Conservation (phyloP, 768 basidiomycete genomes). For the Kondoa subrosea region DNA sequence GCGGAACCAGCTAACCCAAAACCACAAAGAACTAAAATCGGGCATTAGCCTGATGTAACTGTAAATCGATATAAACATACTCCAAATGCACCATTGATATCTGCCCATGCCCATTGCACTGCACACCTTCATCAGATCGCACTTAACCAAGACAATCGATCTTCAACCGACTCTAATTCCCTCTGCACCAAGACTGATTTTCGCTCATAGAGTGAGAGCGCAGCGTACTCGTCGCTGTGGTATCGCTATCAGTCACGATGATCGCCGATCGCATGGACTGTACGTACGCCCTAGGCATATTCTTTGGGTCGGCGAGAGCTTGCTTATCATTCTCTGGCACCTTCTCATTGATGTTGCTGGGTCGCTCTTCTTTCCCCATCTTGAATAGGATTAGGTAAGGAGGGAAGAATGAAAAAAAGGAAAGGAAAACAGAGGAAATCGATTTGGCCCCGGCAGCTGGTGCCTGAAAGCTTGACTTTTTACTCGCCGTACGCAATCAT, state of each 20-base stretch:
- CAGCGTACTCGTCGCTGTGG: background rate
- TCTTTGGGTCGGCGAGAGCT: background rate
- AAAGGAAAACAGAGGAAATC: too few relatives aligned
- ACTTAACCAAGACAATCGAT: slow-evolving; percentile 13
- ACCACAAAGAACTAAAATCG: slow-evolving; percentile 33
- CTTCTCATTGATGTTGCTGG: background rate
- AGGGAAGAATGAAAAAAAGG: too few relatives aligned
- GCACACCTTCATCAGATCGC: background rate
- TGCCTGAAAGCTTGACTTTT: too few relatives aligned
- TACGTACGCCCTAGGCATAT: background rate
- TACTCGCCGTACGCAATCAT: too few relatives aligned
- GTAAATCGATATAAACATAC: slow-evolving; percentile 10
- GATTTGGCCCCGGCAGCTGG: too few relatives aligned
- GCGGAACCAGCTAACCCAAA: too few relatives aligned
- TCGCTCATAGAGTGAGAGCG: slow-evolving; percentile 29
- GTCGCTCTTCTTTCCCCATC: background rate
- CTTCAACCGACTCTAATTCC: slow-evolving; percentile 29
- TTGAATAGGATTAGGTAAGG: too few relatives aligned
- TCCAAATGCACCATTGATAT: background rate
- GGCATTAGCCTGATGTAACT: too few relatives aligned
- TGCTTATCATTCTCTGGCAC: background rate
- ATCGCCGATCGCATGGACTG: too few relatives aligned
- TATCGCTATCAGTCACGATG: too few relatives aligned
- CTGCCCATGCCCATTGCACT: background rate
- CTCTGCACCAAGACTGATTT: slow-evolving; percentile 32